Conservation (phyloP, 2,329 filamentous ascomycete species). For the Aureobasidium lini region DNA sequence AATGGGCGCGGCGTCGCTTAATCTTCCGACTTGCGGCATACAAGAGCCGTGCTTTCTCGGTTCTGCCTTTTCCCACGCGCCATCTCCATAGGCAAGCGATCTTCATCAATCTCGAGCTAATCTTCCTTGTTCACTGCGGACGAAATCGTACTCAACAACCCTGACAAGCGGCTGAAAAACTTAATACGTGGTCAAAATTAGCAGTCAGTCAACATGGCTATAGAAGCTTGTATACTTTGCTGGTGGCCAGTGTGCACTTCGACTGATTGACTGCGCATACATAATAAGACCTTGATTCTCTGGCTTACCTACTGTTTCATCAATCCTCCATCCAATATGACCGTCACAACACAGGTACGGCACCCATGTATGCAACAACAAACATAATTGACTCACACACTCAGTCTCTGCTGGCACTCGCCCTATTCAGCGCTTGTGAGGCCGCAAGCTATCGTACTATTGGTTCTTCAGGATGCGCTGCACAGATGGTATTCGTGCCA, state of each 20-base stretch:
- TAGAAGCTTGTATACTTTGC: background rate
- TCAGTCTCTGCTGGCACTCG: background rate
- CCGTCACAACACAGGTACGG: background rate
- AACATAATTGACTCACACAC: no score
- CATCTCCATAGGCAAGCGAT: background rate
- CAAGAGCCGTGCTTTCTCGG: background rate
- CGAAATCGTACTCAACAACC: background rate
- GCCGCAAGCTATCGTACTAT: slow-evolving; percentile 16
- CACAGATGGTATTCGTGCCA: slow-evolving; percentile 17
- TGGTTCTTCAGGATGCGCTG: slow-evolving; percentile 16
- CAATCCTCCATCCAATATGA: background rate
- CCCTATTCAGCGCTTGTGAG: background rate
- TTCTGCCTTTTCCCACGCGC: background rate
- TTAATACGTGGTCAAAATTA: background rate
- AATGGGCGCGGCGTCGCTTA: background rate
- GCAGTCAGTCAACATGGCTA: background rate
- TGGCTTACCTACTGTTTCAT: no score
- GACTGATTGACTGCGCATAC: background rate
- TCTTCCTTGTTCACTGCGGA: background rate
- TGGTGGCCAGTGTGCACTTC: background rate
- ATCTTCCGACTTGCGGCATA: background rate
- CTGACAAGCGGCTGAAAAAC: background rate
- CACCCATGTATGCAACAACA: no score
- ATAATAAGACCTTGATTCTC: background rate
- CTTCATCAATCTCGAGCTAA: background rate